Conservation (phyloP, 805 yeast species). For the Ogataea zsoltii region DNA sequence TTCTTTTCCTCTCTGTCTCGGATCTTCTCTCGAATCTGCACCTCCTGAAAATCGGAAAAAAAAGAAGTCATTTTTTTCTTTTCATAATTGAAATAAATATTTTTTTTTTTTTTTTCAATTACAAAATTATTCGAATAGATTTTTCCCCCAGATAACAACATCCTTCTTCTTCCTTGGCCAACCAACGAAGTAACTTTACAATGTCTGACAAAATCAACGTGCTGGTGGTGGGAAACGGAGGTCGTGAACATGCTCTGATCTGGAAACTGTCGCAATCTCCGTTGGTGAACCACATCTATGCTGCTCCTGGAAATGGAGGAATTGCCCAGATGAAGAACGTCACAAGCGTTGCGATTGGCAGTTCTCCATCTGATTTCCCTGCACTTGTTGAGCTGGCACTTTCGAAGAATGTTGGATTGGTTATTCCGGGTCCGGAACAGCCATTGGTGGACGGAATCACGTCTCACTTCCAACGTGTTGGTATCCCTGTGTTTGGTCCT, state of each 20-base stretch:
- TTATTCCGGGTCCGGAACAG: slow-evolving; percentile 98
- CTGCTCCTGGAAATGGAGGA: slow-evolving; percentile 98
- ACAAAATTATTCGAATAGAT: not conserved
- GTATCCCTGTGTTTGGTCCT: slow-evolving; percentile 98
- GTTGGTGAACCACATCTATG: slow-evolving; percentile 69
- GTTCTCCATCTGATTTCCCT: slow-evolving; percentile 66
- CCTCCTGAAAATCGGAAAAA: not conserved
- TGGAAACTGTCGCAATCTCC: slow-evolving; percentile 87
- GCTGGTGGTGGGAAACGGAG: slow-evolving; percentile 94
- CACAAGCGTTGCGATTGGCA: slow-evolving; percentile 67
- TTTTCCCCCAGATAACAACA: not conserved
- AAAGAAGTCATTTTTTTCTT: slow-evolving; percentile 8
- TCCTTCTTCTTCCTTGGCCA: not conserved
- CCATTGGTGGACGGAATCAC: slow-evolving; percentile 95
- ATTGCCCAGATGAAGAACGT: slow-evolving; percentile 62
- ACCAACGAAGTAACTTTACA: not conserved
- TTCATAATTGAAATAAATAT: not conserved
- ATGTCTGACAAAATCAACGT: slow-evolving; percentile 46
- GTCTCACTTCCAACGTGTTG: slow-evolving; percentile 68
- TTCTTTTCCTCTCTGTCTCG: no score
- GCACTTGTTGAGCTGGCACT: slow-evolving; percentile 73
- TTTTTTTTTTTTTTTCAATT: slow-evolving; percentile 1
- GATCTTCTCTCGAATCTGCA: no score
- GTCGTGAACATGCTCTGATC: slow-evolving; percentile 96
- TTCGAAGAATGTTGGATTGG: slow-evolving; percentile 65